phyloP scores from a whole-genome alignment of 345 rosid genomes.

The Triadica sebifera region DNA sequence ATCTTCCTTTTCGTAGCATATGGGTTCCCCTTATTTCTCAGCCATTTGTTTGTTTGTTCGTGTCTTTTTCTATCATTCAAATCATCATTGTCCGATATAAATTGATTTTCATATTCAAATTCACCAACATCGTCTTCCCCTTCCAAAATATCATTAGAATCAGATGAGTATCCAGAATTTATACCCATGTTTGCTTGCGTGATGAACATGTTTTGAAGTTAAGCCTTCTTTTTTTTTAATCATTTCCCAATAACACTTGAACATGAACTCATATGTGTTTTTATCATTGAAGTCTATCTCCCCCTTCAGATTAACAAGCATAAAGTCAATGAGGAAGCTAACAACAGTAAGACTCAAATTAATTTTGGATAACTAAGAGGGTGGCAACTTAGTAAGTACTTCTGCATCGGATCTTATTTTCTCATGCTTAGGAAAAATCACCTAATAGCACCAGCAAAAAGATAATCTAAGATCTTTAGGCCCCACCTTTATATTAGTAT shows the following conservation, averaged over 20 bases:
- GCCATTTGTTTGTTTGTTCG: conserved; percentile 13
- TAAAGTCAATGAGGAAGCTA: conserved; percentile 5
- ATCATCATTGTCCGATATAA: conserved; percentile 25
- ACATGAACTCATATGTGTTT: conserved; percentile 37
- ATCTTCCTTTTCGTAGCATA: not conserved
- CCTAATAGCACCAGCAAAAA: not conserved
- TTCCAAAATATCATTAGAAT: conserved; percentile 11
- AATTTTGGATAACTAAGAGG: not conserved
- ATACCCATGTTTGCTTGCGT: conserved; percentile 25
- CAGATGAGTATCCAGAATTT: conserved; percentile 4
- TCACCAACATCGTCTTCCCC: conserved; percentile 22
- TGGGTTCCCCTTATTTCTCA: conserved; percentile 10
- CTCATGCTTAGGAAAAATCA: not conserved
- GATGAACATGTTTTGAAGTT: conserved; percentile 28
- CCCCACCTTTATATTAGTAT: not conserved
- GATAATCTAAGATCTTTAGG: not conserved
- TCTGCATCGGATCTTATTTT: not conserved
- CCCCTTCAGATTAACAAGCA: conserved; percentile 25
- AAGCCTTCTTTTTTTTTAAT: conserved; percentile 36
- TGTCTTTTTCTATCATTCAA: not conserved
- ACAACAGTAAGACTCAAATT: not conserved
- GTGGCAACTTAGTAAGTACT: not conserved
- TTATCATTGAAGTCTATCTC: conserved; percentile 40
- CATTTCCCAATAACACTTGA: conserved; percentile 51
- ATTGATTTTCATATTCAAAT: conserved; percentile 18